Percentiles rank a stretch among this genome's conserved stretches.
These are phyloP conservation scores for Exidia glandulosa DNA, from an alignment of 768 basidiomycete species.

Conservation along the genomic window DNA sequence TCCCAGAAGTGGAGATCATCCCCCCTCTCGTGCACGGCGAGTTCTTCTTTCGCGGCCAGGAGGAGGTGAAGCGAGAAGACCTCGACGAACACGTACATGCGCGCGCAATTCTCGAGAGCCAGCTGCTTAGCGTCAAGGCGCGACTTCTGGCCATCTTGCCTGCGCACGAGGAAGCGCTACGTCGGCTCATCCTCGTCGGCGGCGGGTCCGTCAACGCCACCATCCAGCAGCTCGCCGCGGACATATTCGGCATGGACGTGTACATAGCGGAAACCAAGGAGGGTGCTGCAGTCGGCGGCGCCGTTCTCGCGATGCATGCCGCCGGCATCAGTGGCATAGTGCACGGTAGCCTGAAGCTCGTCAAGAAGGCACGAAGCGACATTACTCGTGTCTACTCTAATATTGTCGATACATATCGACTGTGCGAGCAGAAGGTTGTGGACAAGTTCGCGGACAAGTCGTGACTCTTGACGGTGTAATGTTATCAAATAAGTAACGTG, in stretches of 20 bases:
- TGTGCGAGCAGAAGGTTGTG: constrained; percentile 45
- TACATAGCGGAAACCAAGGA: constrained; percentile 59
- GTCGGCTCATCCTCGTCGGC: constrained; percentile 65
- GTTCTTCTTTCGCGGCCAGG: constrained; percentile 39
- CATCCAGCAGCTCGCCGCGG: constrained; percentile 65
- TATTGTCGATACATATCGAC: constrained; percentile 40
- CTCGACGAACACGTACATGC: constrained; percentile 35
- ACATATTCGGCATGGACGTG: constrained; percentile 68
- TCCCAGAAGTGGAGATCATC: constrained; percentile 79
- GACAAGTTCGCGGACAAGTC: constrained; percentile 8
- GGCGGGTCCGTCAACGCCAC: constrained; percentile 65
- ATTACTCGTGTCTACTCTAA: constrained; percentile 39
- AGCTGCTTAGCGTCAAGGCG: constrained; percentile 70
- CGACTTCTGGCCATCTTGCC: constrained; percentile 62
- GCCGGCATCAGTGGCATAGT: constrained; percentile 46
- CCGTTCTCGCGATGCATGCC: constrained; percentile 56
- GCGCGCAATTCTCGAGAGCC: constrained; percentile 73
- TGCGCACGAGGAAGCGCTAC: constrained; percentile 35
- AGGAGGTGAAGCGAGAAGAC: constrained; percentile 11
- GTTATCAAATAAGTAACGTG: too few relatives aligned
- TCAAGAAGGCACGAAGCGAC: constrained; percentile 42
- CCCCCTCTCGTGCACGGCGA: constrained; percentile 67
- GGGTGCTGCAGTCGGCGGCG: constrained; percentile 63
- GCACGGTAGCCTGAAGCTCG: constrained; percentile 41
- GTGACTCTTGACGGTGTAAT: not conserved